A percentile compares a stretch with the other conserved stretches of the same genome.
Conservation (phyloP, 345 rosid species). For the Odontarrhena argentea region DNA sequence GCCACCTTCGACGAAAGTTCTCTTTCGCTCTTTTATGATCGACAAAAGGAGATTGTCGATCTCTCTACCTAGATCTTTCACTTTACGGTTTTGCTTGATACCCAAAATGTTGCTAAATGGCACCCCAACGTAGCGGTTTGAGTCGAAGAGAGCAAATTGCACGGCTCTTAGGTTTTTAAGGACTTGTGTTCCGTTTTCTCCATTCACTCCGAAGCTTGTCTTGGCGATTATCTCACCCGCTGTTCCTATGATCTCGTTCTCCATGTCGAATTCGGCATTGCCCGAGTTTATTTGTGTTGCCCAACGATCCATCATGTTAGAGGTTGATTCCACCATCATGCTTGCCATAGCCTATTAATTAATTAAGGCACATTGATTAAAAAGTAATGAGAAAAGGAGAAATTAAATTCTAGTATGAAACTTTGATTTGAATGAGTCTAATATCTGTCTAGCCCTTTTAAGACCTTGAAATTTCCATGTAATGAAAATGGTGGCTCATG, state of each 20-base stretch:
- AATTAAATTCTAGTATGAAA: not conserved
- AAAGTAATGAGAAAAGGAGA: slow-evolving; percentile 25
- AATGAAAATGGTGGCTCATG: slow-evolving; percentile 24
- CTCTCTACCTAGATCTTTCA: slow-evolving; percentile 64
- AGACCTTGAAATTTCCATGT: slow-evolving; percentile 24
- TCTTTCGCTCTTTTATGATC: slow-evolving; percentile 56
- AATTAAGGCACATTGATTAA: not conserved
- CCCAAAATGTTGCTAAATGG: slow-evolving; percentile 62
- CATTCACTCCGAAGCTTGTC: slow-evolving; percentile 79
- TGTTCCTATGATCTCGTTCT: slow-evolving; percentile 60
- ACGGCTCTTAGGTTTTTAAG: slow-evolving; percentile 67
- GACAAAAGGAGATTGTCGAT: slow-evolving; percentile 65
- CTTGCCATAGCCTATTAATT: slow-evolving; percentile 63
- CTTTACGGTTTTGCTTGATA: slow-evolving; percentile 56
- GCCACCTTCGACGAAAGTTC: slow-evolving; percentile 15
- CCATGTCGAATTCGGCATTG: slow-evolving; percentile 61
- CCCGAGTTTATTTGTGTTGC: slow-evolving; percentile 48
- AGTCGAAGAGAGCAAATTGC: slow-evolving; percentile 71
- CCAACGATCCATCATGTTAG: slow-evolving; percentile 80
- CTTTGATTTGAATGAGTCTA: slow-evolving; percentile 36
- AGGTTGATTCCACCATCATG: slow-evolving; percentile 80
- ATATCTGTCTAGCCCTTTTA: slow-evolving; percentile 18
- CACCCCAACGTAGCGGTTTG: slow-evolving; percentile 83
- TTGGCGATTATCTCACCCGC: slow-evolving; percentile 89
- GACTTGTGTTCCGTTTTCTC: slow-evolving; percentile 57